Conservation (phyloP, 441 rosid genomes). For the Bruguiera hainesii region DNA sequence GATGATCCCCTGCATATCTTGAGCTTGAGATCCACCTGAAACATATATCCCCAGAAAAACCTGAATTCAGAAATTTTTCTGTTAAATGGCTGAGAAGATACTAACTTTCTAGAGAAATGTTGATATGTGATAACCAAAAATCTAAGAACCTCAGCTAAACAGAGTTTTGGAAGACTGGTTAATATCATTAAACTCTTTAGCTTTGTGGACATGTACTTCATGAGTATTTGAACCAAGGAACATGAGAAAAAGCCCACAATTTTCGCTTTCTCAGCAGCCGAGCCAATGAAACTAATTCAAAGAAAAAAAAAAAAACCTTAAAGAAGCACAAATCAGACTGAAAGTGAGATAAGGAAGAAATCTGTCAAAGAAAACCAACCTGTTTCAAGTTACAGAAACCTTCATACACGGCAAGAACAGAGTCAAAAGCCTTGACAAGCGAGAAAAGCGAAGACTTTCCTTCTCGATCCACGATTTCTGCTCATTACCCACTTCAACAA, state of each 20-base stretch:
- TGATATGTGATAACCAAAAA: background rate
- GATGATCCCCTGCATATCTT: slow-evolving; percentile 86
- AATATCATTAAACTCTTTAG: background rate
- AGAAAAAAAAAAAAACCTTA: background rate
- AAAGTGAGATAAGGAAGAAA: background rate
- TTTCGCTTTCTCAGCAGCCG: slow-evolving; percentile 10
- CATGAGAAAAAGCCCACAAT: background rate
- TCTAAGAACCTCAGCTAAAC: no score
- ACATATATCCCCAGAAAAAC: slow-evolving; percentile 8
- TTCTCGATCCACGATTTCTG: slow-evolving; percentile 69
- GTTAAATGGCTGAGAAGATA: background rate
- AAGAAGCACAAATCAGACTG: background rate
- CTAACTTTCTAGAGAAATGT: background rate
- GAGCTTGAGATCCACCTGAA: slow-evolving; percentile 88
- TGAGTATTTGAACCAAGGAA: background rate
- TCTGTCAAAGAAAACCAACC: slow-evolving; percentile 29
- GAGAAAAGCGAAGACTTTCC: slow-evolving; percentile 79
- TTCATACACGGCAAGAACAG: slow-evolving; percentile 73
- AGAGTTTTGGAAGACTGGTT: no score
- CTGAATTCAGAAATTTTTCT: background rate
- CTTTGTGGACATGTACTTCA: background rate
- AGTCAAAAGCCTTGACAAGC: slow-evolving; percentile 74
- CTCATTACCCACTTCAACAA: slow-evolving; percentile 35
- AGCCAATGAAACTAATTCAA: background rate
- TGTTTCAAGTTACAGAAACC: slow-evolving; percentile 97